These are phyloP conservation scores for Sugiyamaella mastotermitis DNA, from an alignment of 805 yeast genomes.

Conservation along the genomic window DNA sequence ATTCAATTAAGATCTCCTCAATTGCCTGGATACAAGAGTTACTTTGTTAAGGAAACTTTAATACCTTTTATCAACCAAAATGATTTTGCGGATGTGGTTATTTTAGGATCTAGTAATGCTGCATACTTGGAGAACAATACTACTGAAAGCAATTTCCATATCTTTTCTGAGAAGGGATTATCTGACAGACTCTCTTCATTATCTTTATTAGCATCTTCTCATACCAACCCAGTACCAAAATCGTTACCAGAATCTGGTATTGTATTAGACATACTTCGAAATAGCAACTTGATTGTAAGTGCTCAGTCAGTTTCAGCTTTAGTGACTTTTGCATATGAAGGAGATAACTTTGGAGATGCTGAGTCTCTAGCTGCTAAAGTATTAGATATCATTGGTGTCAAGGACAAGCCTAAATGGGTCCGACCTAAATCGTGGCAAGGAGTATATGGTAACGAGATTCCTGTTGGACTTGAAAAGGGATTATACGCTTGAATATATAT, in stretches of 20 bases:
- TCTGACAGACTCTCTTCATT: conserved; percentile 11
- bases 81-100: conserved; percentile 41
- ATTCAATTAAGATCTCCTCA: conserved; percentile 82
- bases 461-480: conserved; percentile 70
- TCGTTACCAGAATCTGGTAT: conserved; percentile 31
- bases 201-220: conserved; percentile 1
- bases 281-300: background rate
- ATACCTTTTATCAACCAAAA: conserved; percentile 41
- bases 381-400: conserved; percentile 24
- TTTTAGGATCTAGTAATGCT: conserved; percentile 71
- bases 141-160: conserved; percentile 4
- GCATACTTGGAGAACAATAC: conserved; percentile 32
- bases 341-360: conserved; percentile 80
- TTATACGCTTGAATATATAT: conserved; percentile 45
- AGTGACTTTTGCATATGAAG: conserved; percentile 72
- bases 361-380: conserved; percentile 40
- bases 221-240: conserved; percentile 10
- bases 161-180: conserved; percentile 13
- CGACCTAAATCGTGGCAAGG: conserved; percentile 80
- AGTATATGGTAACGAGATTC: conserved; percentile 71
- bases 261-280: conserved; percentile 22
- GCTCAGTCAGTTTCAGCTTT: conserved; percentile 19
- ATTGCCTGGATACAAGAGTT: conserved; percentile 52
- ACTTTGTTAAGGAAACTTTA: conserved; percentile 47
- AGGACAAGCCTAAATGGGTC: conserved; percentile 31